Conservation (phyloP, 2,329 filamentous ascomycete species). For the Epichloe coenophiala region DNA sequence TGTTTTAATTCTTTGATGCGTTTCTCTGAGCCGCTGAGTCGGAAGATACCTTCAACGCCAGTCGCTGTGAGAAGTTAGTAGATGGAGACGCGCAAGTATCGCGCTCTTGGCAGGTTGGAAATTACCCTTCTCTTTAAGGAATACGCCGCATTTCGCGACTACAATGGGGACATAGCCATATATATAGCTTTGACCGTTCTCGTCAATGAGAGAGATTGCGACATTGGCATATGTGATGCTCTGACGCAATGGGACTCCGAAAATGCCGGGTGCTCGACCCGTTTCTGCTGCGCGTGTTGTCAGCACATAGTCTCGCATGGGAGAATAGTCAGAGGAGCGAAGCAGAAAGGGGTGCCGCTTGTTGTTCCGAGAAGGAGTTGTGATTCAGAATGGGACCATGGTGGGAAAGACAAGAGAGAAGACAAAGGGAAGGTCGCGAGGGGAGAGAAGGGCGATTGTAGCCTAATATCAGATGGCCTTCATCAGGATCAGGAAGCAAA, state of each 20-base stretch:
- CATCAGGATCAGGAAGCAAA: too few species aligned
- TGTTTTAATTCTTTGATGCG: constrained; percentile 92
- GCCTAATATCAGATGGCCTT: too few species aligned
- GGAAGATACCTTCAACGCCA: constrained; percentile 90
- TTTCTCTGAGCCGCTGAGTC: constrained; percentile 89
- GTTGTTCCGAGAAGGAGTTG: neutral
- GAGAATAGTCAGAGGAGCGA: too few species aligned
- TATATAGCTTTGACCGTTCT: constrained; percentile 87
- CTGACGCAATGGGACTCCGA: constrained; percentile 81
- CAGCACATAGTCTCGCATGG: neutral
- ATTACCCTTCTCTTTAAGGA: constrained; percentile 89
- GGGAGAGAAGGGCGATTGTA: too few species aligned
- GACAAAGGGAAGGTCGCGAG: too few species aligned
- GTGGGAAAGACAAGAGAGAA: neutral
- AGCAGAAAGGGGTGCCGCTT: neutral
- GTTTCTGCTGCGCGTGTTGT: constrained; percentile 22
- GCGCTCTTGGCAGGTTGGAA: neutral
- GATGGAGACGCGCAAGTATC: constrained; percentile 5
- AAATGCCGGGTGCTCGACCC: constrained; percentile 57
- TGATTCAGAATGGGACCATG: neutral
- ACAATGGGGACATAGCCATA: constrained; percentile 98
- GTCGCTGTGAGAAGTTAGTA: constrained; percentile 49
- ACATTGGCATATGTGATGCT: constrained; percentile 98
- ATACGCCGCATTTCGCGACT: constrained; percentile 95
- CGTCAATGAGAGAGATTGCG: constrained; percentile 88